phyloP scores from a whole-genome alignment of 106 monocot genomes.

The Cymbidium sinense region DNA sequence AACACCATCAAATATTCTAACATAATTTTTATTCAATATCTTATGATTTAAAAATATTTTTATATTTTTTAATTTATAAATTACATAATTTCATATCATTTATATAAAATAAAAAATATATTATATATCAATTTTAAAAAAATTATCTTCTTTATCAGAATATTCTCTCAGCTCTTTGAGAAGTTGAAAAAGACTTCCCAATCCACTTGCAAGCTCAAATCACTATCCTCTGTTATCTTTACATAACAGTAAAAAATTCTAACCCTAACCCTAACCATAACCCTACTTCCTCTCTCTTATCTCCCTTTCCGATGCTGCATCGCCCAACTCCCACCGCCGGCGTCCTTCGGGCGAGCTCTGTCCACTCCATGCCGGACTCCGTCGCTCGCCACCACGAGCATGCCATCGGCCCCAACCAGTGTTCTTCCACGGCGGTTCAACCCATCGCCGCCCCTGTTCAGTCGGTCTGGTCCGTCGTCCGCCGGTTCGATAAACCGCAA shows the following conservation, averaged over 20 bases:
- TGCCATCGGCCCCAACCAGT: conserved; percentile 25
- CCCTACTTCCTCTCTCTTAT: too few species aligned
- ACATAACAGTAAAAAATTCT: background rate
- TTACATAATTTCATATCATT: background rate
- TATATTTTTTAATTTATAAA: too few species aligned
- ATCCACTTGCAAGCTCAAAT: background rate
- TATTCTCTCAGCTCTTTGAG: background rate
- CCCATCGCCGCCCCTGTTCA: conserved; percentile 28
- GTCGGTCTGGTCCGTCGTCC: conserved; percentile 60
- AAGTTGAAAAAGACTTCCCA: background rate
- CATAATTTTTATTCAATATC: too few species aligned
- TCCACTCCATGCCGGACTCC: conserved; percentile 15
- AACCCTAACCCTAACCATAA: too few species aligned
- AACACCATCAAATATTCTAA: too few species aligned
- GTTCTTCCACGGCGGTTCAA: conserved; percentile 50
- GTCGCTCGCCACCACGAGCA: conserved; percentile 43
- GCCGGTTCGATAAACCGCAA: conserved; percentile 64
- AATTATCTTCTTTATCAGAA: too few species aligned
- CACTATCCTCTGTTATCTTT: background rate
- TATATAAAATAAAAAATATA: background rate
- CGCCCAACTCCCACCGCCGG: background rate
- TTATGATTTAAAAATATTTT: too few species aligned
- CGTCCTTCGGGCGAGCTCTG: background rate
- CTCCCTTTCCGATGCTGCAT: background rate
- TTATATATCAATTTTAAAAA: background rate